Evolutionary conservation across 345 rosid genomes (phyloP).

Genomic region (Citrus medica): DNA sequence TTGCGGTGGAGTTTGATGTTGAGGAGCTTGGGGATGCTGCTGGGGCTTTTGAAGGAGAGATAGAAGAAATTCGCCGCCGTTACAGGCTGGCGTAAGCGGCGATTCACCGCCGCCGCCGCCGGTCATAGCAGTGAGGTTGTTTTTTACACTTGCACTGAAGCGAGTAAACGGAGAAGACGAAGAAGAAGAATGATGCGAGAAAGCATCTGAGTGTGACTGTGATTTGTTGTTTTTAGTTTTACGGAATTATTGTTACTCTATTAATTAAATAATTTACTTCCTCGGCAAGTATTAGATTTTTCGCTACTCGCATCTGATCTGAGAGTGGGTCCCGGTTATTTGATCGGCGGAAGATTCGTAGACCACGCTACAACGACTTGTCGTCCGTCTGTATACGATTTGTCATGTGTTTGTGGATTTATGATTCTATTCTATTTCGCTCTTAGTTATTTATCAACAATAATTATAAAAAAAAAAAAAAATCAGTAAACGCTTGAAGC

Average conservation of each 20-base stretch:
- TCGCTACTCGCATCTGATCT: neutral
- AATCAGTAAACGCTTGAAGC: too few relatives aligned
- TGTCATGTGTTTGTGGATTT: too few relatives aligned
- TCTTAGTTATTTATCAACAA: too few relatives aligned
- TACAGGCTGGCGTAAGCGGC: constrained; percentile 38
- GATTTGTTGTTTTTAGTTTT: neutral
- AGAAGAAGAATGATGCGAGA: too few relatives aligned
- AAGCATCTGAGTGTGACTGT: neutral
- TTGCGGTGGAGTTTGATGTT: constrained; percentile 19
- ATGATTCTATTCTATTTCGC: too few relatives aligned
- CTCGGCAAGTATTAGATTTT: too few relatives aligned
- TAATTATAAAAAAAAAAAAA: too few relatives aligned
- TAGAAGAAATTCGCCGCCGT: constrained; percentile 76
- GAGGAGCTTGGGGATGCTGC: constrained; percentile 17
- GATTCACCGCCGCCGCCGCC: constrained; percentile 56
- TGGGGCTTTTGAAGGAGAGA: constrained; percentile 72
- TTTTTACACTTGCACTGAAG: neutral
- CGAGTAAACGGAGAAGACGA: neutral
- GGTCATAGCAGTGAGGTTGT: constrained; percentile 38
- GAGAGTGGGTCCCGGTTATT: neutral
- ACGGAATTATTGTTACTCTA: too few relatives aligned
- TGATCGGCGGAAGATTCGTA: neutral
- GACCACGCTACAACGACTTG: neutral
- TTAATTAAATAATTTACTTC: neutral
- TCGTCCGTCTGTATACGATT: neutral